Conservation (phyloP, 2,329 filamentous ascomycete species). For the Trichophyton simii region DNA sequence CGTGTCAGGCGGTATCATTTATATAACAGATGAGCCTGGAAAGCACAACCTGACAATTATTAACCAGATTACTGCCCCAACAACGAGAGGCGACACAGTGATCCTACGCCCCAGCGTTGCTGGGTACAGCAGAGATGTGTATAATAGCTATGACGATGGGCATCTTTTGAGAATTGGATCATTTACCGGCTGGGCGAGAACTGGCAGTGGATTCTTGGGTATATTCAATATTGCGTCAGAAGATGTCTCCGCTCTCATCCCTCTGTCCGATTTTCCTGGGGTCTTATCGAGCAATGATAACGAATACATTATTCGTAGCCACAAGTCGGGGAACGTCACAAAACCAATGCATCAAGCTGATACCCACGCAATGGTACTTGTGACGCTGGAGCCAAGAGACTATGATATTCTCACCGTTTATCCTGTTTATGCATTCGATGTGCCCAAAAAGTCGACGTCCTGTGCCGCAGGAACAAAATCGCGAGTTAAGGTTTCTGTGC, state of each 20-base stretch:
- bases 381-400: constrained; percentile 51
- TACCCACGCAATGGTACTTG: constrained; percentile 41
- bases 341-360: constrained; percentile 25
- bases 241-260: constrained; percentile 54
- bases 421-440: constrained; percentile 46
- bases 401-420: constrained; percentile 76
- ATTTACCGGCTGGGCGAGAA: constrained; percentile 56
- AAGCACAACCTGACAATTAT: constrained; percentile 66
- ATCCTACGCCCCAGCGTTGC: constrained; percentile 66
- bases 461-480: constrained; percentile 27
- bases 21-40: constrained; percentile 83
- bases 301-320: constrained; percentile 60
- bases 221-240: constrained; percentile 67
- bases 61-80: constrained; percentile 65
- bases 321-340: constrained; percentile 51
- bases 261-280: constrained; percentile 61
- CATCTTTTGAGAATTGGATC: constrained; percentile 64
- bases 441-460: constrained; percentile 29
- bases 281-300: constrained; percentile 37
- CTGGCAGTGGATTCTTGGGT: constrained; percentile 65
- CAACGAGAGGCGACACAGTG: constrained; percentile 58
- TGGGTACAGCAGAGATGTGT: constrained; percentile 60
- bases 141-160: constrained; percentile 62
- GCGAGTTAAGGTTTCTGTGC: constrained; percentile 44
- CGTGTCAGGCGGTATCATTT: constrained; percentile 81